Percentiles rank a stretch among this genome's conserved stretches.
Conservation (phyloP, 352 stramenopile genomes). For the Bremia lactucae region DNA sequence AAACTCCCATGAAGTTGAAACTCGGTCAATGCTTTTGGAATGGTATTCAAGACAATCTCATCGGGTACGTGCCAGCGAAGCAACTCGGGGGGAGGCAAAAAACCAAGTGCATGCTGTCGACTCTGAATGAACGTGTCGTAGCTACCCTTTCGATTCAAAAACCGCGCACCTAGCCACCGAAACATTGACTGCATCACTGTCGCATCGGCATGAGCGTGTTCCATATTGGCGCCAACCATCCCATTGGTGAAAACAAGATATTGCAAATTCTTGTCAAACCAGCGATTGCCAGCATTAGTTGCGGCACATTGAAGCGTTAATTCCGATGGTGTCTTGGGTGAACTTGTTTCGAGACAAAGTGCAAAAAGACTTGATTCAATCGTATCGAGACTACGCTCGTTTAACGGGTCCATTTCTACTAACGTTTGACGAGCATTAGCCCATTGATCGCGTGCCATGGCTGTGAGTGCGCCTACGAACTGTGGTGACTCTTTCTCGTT, state of each 20-base stretch:
- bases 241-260: slow-evolving; percentile 90
- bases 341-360: slow-evolving; percentile 77
- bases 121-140: slow-evolving; percentile 58
- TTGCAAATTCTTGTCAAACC: slow-evolving; percentile 95
- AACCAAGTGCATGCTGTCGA: slow-evolving; percentile 35
- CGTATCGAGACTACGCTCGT: slow-evolving; percentile 57
- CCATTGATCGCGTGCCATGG: slow-evolving; percentile 84
- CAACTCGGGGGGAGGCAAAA: slow-evolving; percentile 46
- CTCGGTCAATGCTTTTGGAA: slow-evolving; percentile 39
- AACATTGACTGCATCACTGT: slow-evolving; percentile 74
- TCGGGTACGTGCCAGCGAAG: slow-evolving; percentile 43
- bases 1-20: slow-evolving; percentile 59
- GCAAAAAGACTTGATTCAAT: slow-evolving; percentile 86
- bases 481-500: slow-evolving; percentile 18
- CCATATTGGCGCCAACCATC: slow-evolving; percentile 84
- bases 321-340: slow-evolving; percentile 31
- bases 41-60: slow-evolving; percentile 16
- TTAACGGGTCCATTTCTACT: slow-evolving; percentile 25
- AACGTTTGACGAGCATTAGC: slow-evolving; percentile 66
- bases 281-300: slow-evolving; percentile 75
- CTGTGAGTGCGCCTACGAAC: slow-evolving; percentile 82
- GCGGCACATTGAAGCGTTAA: slow-evolving; percentile 47
- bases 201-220: slow-evolving; percentile 93
- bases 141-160: slow-evolving; percentile 49
- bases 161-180: slow-evolving; percentile 46